Base-by-base conservation (phyloP, 2,329 filamentous ascomycete species). In the Macrophomina pseudophaseolina region DNA sequence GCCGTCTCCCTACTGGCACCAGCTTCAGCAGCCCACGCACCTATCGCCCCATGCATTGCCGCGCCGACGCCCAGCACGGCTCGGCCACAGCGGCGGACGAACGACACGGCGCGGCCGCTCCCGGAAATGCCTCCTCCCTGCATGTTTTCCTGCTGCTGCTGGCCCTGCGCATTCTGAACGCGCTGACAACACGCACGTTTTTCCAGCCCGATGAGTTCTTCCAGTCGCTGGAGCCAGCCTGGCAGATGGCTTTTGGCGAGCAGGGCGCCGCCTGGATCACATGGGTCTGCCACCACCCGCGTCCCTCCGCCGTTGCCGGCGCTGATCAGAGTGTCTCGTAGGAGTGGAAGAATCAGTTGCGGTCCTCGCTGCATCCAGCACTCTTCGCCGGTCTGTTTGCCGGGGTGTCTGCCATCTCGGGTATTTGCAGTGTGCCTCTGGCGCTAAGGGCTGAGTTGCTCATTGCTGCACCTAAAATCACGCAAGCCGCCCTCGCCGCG, bases 131-230 rank as follows among this genome's bases (percentile, higher is more conserved):
- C 46, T 53, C 60, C 60, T 53, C 33, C 33, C 48, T 42, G 44
- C 64, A 66, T 30, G 66, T 78, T 62, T 69, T 72, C 11, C 69
- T 75, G 68, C 32, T 68, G 40, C 71, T 88, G 59, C 71, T 97
- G 71, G 83, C 87, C 48, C 86, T 97, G 69, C 92, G 95, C 65
- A 85, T 94, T 70, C 78, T 91, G 76, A 97, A 97, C 80, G 89
- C 93, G 38, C 84, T 95, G 72, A 88, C 85, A 69, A 83, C 96
- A 66, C 84, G 87, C 70, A 98, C 95, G 23, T 99, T 97, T 78
- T 99, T 99, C 81, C 95, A 99, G 79, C 95, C 95, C 33, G 95
- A 99, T 82, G 95, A 99, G 79, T 98, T 92, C 82, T 99, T 95
- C 75, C 95, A 99, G 76, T 91, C 93, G 1, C 86, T 98, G 52